phyloP scores from a whole-genome alignment of 1,139 yeast genomes.

The Meyerozyma guilliermondii region DNA sequence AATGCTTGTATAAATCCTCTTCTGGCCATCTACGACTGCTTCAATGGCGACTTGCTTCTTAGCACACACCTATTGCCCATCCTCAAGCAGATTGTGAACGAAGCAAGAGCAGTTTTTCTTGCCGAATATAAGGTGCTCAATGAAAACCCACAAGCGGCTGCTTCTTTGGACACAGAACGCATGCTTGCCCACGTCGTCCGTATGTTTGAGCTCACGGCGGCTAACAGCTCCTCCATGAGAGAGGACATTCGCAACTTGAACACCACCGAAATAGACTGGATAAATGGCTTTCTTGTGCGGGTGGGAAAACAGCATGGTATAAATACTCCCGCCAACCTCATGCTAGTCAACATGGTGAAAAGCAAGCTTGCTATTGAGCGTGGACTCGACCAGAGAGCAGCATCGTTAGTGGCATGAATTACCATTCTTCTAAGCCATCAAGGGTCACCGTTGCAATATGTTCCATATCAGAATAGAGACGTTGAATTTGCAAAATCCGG shows the following conservation, averaged over 20 bases:
- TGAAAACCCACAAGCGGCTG: conserved; percentile 29
- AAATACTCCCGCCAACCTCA: conserved; percentile 42
- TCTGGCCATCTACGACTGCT: conserved; percentile 62
- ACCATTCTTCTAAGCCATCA: conserved; percentile 1
- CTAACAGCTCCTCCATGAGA: conserved; percentile 83
- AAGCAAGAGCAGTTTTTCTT: conserved; percentile 37
- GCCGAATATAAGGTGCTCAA: conserved; percentile 30
- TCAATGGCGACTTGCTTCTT: conserved; percentile 62
- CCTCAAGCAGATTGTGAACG: conserved; percentile 39
- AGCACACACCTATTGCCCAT: conserved; percentile 27
- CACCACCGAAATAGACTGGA: conserved; percentile 70
- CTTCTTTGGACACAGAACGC: conserved; percentile 35
- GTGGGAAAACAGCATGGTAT: conserved; percentile 43
- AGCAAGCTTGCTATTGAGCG: conserved; percentile 33
- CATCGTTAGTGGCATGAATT: conserved; percentile 9
- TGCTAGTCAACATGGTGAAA: conserved; percentile 44
- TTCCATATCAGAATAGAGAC: conserved; percentile 10
- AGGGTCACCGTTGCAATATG: conserved; percentile 5
- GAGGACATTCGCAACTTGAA: conserved; percentile 63
- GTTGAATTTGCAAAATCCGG: conserved; percentile 7
- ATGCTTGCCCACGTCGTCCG: conserved; percentile 44
- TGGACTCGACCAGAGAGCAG: conserved; percentile 21
- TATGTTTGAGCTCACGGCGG: conserved; percentile 41
- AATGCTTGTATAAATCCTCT: conserved; percentile 75
- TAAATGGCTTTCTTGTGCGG: conserved; percentile 65